Base-by-base conservation (phyloP, 768 basidiomycete species). In the Xerocomellus intermedius region DNA sequence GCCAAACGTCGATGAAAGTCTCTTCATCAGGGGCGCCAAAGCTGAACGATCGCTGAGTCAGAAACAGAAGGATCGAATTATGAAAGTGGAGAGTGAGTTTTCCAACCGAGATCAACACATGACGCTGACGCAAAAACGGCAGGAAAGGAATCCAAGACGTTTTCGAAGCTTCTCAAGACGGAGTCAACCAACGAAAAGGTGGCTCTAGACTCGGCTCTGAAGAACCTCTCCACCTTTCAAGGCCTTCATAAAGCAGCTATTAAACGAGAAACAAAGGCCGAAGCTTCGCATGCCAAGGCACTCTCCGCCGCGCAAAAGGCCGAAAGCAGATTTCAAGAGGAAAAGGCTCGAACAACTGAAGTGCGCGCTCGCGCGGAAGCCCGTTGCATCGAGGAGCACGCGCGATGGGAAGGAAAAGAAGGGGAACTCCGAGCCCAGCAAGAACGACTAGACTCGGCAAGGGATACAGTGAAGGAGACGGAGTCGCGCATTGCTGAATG, bases 111-210 rank as follows among this genome's bases (percentile, higher is more conserved):
- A 21, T 33, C 17, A 3, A 26, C 19, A 7, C 17, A 47, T 19
- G n/a, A 1, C 3, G 8, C 46, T 54, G 30, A 61, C 26, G 19
- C 28, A 9, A 5, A 19, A 22, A 33, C 3, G 30, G 2, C 58
- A 89, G 86, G 70, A 48, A 82, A 79, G 60, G 82, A 88, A 44
- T 79, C 79, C 8, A 83, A 80, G 61, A 77, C 74, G 37, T 72
- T 91, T 35, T 81, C 84, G 8, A 91, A 83, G 65, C 79, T 93
- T 35, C 82, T 92, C 62, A 84, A 81, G 69, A 70, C 76, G 2
- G 91, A 91, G 69, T 86, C 79, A 1, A 84, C 83, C 64, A 75
- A 80, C 1, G 89, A 91, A 69, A 83, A 83, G 65, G 74, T 79
- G 56, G 79, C 86, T 0, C 69, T 94, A 21, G 70, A 74, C 21